Evolutionary conservation across 148 eudicot genomes (phyloP).

Genomic region (Vaccinium vitisidaea): DNA sequence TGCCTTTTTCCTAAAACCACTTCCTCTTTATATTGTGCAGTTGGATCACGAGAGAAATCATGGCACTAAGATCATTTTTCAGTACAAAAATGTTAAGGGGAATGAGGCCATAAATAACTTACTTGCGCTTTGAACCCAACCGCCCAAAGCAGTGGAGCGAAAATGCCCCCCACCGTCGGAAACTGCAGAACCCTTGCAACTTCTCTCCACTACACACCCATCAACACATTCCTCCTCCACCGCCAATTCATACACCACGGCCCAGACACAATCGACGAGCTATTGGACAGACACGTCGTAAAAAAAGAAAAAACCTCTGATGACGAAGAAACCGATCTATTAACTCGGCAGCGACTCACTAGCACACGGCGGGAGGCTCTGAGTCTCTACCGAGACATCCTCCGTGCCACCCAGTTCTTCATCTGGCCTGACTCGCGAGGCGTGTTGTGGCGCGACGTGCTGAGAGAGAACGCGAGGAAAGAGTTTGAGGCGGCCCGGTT

Average conservation of each 20-base stretch:
- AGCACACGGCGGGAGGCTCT: slow-evolving; percentile 82
- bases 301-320: slow-evolving; percentile 51
- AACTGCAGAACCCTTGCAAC: slow-evolving; percentile 11
- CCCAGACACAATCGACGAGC: slow-evolving; percentile 77
- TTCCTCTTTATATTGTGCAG: too few relatives aligned
- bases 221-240: slow-evolving; percentile 12
- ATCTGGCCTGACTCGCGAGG: slow-evolving; percentile 73
- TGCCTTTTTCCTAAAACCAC: too few relatives aligned
- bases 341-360: slow-evolving; percentile 68
- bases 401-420: slow-evolving; percentile 82
- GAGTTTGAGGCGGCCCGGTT: slow-evolving; percentile 77
- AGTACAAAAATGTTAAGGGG: too few relatives aligned
- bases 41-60: too few relatives aligned
- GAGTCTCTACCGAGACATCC: slow-evolving; percentile 74
- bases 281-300: slow-evolving; percentile 68
- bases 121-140: background rate
- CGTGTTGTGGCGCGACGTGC: slow-evolving; percentile 70
- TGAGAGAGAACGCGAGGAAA: slow-evolving; percentile 70
- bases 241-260: slow-evolving; percentile 53
- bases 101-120: too few relatives aligned
- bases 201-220: background rate
- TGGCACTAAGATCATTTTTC: too few relatives aligned
- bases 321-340: slow-evolving; percentile 42
- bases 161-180: background rate
- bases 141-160: background rate